Conservation (phyloP, 176 grass and related monocot species). For the barley (Hordeum vulgare) region MorexV3_pseudomolecules_assembly NC_058521.1:605076644-605077143, state of each 20-base stretch:
- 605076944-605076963: neutral
- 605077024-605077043: conserved; percentile 8
- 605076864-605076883: neutral
- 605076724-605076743: neutral
- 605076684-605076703: neutral
- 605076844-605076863: neutral
- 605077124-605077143: conserved; percentile 92
- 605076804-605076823: neutral
- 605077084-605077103: neutral
- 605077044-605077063: neutral
- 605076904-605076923: neutral
- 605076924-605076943: neutral
- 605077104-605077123: conserved; percentile 41
- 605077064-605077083: neutral
- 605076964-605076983: neutral
- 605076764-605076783: neutral
- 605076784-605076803: neutral
- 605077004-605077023: neutral
- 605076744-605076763: neutral
- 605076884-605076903: neutral
- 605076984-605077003: neutral
- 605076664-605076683: neutral
- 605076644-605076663: neutral
- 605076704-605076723: neutral
- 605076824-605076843: neutral